phyloP scores from a whole-genome alignment of 305 asterid species.

The Fraxinus albicans region DNA sequence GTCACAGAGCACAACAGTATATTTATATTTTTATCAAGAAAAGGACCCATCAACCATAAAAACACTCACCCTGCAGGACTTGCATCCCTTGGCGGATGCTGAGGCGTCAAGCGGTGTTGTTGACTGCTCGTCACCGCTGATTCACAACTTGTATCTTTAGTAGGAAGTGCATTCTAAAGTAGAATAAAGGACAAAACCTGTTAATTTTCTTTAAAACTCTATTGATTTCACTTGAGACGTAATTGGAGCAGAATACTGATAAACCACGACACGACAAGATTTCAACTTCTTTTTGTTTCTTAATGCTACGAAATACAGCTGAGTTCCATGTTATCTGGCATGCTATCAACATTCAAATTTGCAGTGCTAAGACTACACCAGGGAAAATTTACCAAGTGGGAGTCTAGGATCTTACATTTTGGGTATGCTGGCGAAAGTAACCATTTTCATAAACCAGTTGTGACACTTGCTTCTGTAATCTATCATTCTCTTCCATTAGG shows the following conservation, averaged over 20 bases:
- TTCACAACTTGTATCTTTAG: constrained; percentile 53
- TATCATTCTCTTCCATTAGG: constrained; percentile 23
- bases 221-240: background rate
- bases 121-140: constrained; percentile 60
- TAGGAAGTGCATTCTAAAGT: constrained; percentile 38
- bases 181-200: background rate
- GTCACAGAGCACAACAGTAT: background rate
- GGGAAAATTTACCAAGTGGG: background rate
- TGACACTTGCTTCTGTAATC: constrained; percentile 10
- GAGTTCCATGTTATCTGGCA: background rate
- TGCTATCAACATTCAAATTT: background rate
- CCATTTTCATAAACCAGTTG: background rate
- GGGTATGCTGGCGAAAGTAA: background rate
- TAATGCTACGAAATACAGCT: background rate
- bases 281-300: background rate
- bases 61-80: constrained; percentile 54
- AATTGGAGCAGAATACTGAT: background rate
- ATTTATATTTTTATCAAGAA: background rate
- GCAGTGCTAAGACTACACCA: background rate
- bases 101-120: constrained; percentile 45
- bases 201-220: background rate
- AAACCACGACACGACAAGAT: background rate
- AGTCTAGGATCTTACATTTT: background rate
- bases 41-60: background rate
- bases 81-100: constrained; percentile 61